Percentiles rank a stretch among this genome's conserved stretches.
Evolutionary conservation across 306 rosid genomes (phyloP).

Genomic region (Coriaria nepalensis): DNA sequence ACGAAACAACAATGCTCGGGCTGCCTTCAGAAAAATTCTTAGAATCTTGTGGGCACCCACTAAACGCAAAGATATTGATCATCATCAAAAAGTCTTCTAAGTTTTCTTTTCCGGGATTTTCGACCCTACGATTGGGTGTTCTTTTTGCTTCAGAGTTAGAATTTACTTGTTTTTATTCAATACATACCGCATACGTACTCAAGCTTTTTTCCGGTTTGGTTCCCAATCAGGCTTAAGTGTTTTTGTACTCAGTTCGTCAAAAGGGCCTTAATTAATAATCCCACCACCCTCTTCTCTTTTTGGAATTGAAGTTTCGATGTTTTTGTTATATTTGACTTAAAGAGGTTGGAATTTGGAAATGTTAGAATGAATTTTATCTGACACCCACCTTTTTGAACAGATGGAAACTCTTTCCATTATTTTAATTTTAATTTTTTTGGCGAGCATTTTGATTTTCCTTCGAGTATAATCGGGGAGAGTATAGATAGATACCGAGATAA

Average conservation of each 20-base stretch:
- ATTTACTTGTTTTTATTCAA: constrained; percentile 7
- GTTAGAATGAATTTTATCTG: constrained; percentile 10
- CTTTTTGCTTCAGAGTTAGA: neutral
- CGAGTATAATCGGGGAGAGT: constrained; percentile 9
- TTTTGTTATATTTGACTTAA: constrained; percentile 5
- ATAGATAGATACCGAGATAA: constrained; percentile 13
- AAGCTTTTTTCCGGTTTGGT: constrained; percentile 6
- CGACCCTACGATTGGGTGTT: constrained; percentile 6
- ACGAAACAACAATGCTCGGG: neutral
- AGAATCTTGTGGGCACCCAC: constrained; percentile 8
- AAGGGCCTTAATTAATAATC: neutral
- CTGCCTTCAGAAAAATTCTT: neutral
- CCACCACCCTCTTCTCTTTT: neutral
- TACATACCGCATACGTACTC: neutral
- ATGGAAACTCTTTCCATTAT: constrained; percentile 10
- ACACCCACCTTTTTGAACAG: constrained; percentile 9
- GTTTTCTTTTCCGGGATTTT: constrained; percentile 6
- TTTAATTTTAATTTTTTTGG: constrained; percentile 12
- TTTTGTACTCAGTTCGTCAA: constrained; percentile 3
- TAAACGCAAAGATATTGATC: neutral
- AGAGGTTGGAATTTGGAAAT: neutral
- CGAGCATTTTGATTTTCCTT: constrained; percentile 12
- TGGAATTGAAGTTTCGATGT: neutral
- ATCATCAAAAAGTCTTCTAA: constrained; percentile 3
- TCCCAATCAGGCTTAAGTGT: constrained; percentile 1